Percentiles rank a stretch among this genome's conserved stretches.
Evolutionary conservation across 768 basidiomycete species (phyloP).

Genomic region (Hebeloma cylindrosporum): DNA sequence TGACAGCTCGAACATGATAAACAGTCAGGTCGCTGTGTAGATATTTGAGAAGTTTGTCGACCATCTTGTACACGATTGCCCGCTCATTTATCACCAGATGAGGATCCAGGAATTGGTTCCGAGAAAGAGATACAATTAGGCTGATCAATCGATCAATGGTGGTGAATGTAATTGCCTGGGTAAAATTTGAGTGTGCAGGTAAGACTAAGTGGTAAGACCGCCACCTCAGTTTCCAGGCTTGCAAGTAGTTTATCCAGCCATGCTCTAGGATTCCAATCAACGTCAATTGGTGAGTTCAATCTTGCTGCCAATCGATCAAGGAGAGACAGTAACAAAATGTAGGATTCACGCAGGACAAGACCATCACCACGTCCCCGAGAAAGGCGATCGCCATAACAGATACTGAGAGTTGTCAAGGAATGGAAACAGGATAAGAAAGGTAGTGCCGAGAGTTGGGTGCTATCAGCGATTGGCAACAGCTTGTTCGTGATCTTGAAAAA

Average conservation of each 20-base stretch:
- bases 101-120: conserved; percentile 49
- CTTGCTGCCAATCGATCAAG: conserved; percentile 50
- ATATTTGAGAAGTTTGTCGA: conserved; percentile 70
- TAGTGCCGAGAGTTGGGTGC: conserved; percentile 29
- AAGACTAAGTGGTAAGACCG: conserved; percentile 17
- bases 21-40: conserved; percentile 61
- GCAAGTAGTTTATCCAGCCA: conserved; percentile 64
- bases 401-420: conserved; percentile 48
- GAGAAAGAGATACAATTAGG: conserved; percentile 55
- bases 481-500: conserved; percentile 54
- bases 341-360: conserved; percentile 44
- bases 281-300: conserved; percentile 35
- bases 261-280: conserved; percentile 59
- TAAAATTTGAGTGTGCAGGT: conserved; percentile 6
- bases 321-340: conserved; percentile 51
- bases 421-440: conserved; percentile 64
- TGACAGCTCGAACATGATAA: conserved; percentile 82
- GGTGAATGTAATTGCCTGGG: conserved; percentile 64
- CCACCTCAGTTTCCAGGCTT: conserved; percentile 58
- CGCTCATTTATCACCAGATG: conserved; percentile 55
- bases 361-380: conserved; percentile 31
- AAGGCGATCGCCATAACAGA: conserved; percentile 41
- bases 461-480: conserved; percentile 16
- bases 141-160: conserved; percentile 64
- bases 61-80: conserved; percentile 56